Percentiles rank a stretch among this genome's conserved stretches.
Conservation (phyloP, 108 stramenopile species). For the Parietichytrium sp. region DNA sequence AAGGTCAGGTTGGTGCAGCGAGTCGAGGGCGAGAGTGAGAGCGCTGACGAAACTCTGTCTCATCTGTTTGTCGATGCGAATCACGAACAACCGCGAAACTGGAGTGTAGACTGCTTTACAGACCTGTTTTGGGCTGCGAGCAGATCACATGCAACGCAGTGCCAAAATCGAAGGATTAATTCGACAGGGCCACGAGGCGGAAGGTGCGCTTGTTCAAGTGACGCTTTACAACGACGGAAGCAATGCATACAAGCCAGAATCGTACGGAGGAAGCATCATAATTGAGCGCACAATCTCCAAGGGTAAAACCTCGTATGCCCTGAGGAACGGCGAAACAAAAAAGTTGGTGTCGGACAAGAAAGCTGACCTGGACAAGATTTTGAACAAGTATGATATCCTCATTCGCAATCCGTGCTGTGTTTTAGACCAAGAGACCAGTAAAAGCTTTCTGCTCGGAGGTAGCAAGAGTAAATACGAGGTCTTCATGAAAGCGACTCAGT, state of each 20-base stretch:
- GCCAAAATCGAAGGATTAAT: background rate
- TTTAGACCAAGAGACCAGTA: conserved; percentile 94
- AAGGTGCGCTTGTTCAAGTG: background rate
- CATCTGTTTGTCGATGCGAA: too few relatives aligned
- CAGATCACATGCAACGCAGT: background rate
- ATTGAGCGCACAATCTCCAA: background rate
- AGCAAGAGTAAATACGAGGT: conserved; percentile 85
- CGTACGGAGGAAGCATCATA: background rate
- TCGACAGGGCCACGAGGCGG: background rate
- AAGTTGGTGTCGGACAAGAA: conserved; percentile 46
- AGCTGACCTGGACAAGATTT: conserved; percentile 79
- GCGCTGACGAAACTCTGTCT: too few relatives aligned
- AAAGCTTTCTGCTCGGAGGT: conserved; percentile 90
- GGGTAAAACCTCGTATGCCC: background rate
- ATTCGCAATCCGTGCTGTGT: conserved; percentile 96
- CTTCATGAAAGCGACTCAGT: conserved; percentile 94
- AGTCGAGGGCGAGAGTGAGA: too few relatives aligned
- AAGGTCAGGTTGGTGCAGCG: too few relatives aligned
- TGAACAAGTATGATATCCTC: conserved; percentile 79
- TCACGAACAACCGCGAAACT: too few relatives aligned
- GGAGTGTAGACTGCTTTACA: background rate
- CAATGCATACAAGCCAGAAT: background rate
- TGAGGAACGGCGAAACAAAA: background rate
- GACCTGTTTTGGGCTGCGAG: background rate
- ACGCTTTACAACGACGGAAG: background rate